These are phyloP conservation scores for Alternaria sp. DNA, from an alignment of 2,329 filamentous ascomycete genomes.

Conservation along the genomic window DNA sequence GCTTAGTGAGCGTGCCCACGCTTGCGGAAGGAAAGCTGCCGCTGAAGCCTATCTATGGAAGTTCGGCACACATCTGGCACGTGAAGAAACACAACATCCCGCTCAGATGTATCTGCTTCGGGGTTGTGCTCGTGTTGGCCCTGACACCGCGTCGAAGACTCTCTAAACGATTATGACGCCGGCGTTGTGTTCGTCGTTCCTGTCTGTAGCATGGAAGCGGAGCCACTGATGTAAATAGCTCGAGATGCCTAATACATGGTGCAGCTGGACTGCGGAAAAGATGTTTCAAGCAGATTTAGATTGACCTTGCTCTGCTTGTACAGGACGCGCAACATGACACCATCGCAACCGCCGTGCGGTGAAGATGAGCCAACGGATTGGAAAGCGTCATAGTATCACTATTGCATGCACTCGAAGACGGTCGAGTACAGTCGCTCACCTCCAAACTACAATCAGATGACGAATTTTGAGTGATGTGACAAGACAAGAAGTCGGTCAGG, in stretches of 20 bases:
- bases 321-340: neutral
- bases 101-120: neutral
- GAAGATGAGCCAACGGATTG: neutral
- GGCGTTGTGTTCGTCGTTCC: neutral
- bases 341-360: neutral
- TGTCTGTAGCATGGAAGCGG: neutral
- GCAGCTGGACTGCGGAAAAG: neutral
- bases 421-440: constrained; percentile 13
- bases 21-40: neutral
- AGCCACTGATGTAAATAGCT: neutral
- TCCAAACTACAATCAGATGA: constrained; percentile 11
- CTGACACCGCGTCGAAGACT: neutral
- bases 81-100: constrained; percentile 1
- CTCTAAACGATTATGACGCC: neutral
- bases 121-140: neutral
- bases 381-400: neutral
- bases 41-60: neutral
- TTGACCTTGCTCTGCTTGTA: neutral
- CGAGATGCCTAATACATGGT: neutral
- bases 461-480: neutral
- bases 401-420: neutral
- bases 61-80: neutral
- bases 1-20: neutral
- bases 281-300: neutral
- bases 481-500: constrained; percentile 45